Base-by-base conservation (phyloP, 352 stramenopile species). In the Phytophthora aleatoria region DNA sequence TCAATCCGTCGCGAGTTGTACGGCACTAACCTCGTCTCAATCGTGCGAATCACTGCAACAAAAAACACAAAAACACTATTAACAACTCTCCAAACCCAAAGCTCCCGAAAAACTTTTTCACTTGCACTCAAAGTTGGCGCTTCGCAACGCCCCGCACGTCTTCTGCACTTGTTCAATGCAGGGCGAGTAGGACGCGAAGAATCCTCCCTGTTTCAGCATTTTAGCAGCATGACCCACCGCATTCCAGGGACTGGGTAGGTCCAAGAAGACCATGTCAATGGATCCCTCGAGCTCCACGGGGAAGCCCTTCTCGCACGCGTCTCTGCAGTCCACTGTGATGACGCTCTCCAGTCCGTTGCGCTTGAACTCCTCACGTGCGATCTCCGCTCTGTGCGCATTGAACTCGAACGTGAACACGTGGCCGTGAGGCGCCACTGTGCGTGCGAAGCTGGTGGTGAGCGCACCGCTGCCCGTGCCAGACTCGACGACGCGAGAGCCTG, bases 141-240 rank as follows among this genome's bases (percentile, higher is more conserved):
- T 76, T 7, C 81, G 70, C 28, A 97, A 66, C 11, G 76, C 81
- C 28, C 79, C 85, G 50, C 77, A 93, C 7, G 88, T 95, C 62
- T 94, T 92, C 74, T 99, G 95, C 28, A 99, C 97, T 74, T 99
- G 98, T 79, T 99, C 98, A 50, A 99, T 98, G 72, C 98, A 99
- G 4, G 98, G 98, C 55, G 91, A 99, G 81, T 99, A 99, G 27
- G 88, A 98, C 44, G 95, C 97, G 50, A 99, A 90, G 44, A 85
- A 82, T 13, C 90, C 95, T 62, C 92, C 93, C 38, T 91, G 80
- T 75, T 98, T 98, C 35, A 99, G 81, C 70, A 94, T 90, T 70
- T 95, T 83, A 42, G 89, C 83, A 1, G 96, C 96, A 74, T 99
- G 91, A 16, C 82, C 78, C 16, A 99, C 88, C 11, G 96, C 97